Conservation (phyloP, 176 grass and related monocot genomes). For the Rhynchospora breviuscula region DNA sequence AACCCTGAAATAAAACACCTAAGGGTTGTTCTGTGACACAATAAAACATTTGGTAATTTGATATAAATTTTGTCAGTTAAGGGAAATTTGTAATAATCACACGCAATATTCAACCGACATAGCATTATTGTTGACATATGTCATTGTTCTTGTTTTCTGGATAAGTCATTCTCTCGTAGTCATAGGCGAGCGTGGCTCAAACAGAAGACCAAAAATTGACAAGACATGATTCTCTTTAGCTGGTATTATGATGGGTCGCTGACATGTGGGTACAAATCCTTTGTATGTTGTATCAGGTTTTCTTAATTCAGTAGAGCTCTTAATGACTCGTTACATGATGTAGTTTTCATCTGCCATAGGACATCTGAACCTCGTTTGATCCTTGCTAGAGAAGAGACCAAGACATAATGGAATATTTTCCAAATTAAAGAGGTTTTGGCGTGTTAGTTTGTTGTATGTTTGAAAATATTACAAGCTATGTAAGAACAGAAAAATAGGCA, state of each 20-base stretch:
- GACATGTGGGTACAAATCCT: neutral
- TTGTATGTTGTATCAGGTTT: too few relatives aligned
- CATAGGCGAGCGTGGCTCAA: neutral
- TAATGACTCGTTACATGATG: neutral
- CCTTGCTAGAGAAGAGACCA: neutral
- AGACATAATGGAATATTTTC: neutral
- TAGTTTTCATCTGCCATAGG: too few relatives aligned
- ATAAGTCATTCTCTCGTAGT: neutral
- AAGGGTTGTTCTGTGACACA: too few relatives aligned
- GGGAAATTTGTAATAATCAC: neutral
- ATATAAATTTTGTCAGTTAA: neutral
- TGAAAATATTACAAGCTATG: neutral
- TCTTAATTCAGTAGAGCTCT: neutral
- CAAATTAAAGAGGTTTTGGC: slow-evolving; percentile 7
- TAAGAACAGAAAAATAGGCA: neutral
- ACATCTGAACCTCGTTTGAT: neutral
- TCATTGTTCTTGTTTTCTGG: neutral
- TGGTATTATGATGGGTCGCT: neutral
- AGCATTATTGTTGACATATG: neutral
- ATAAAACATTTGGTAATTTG: too few relatives aligned
- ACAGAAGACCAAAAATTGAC: neutral
- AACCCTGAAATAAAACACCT: too few relatives aligned
- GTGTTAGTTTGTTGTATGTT: slow-evolving; percentile 9
- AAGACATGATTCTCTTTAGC: neutral
- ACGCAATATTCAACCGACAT: neutral